phyloP scores from a whole-genome alignment of 352 stramenopile genomes.

The Aphanomyces euteiches region DNA sequence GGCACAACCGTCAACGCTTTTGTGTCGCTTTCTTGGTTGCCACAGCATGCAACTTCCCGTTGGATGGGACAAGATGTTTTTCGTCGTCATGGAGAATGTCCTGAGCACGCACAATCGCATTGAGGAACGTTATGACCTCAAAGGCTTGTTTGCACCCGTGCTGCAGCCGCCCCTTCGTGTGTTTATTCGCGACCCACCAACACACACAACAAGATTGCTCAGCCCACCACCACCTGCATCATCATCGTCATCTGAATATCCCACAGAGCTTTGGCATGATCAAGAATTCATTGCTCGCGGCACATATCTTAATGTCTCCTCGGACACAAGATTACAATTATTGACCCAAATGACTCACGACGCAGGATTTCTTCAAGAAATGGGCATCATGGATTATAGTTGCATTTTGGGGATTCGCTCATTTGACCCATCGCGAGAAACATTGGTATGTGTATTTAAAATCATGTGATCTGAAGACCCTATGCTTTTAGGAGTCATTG shows the following conservation, averaged over 20 bases:
- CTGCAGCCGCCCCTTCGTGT: slow-evolving; percentile 20
- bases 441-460: slow-evolving; percentile 41
- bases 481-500: slow-evolving; percentile 19
- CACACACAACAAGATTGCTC: slow-evolving; percentile 53
- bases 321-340: slow-evolving; percentile 65
- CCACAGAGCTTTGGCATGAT: slow-evolving; percentile 65
- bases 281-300: slow-evolving; percentile 71
- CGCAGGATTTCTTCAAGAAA: slow-evolving; percentile 77
- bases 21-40: slow-evolving; percentile 78
- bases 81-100: slow-evolving; percentile 87
- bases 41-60: slow-evolving; percentile 87
- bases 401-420: slow-evolving; percentile 72
- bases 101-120: slow-evolving; percentile 61
- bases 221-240: slow-evolving; percentile 9
- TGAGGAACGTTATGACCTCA: slow-evolving; percentile 80
- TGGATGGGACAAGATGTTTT: slow-evolving; percentile 89
- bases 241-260: slow-evolving; percentile 42
- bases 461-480: slow-evolving; percentile 40
- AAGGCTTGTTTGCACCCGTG: slow-evolving; percentile 46
- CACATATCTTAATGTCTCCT: slow-evolving; percentile 63
- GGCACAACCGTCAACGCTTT: slow-evolving; percentile 71
- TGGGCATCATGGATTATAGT: slow-evolving; percentile 87
- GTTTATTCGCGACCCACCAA: slow-evolving; percentile 33
- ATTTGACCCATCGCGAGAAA: slow-evolving; percentile 47
- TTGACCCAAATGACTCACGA: slow-evolving; percentile 78